Base-by-base conservation (phyloP, 2,329 filamentous ascomycete genomes). In the Blastomyces parvus region DNA sequence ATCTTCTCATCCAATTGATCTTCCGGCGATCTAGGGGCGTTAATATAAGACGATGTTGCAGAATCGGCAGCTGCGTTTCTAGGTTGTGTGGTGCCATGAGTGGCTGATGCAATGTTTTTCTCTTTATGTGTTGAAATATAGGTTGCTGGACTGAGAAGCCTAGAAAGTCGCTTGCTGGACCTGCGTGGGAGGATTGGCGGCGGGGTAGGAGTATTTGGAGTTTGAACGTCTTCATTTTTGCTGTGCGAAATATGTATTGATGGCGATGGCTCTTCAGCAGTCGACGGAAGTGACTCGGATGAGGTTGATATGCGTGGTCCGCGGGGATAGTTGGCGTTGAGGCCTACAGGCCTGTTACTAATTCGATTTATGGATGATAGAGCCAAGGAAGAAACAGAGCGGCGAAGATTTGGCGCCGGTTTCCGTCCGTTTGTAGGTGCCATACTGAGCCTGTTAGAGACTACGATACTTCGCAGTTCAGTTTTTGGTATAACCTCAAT, bases 1-100 rank as follows among this genome's bases (percentile, higher is more conserved):
- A 96, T 92, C 72, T 92, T 90, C 66, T 87, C 85, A 67, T 91
- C 89, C 17, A 96, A 81, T 63, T 90, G 84, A 67, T 90, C 86
- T 66, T 88, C 85, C 0, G 82, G 77, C 61, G 71, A 75, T 63
- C 73, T 72, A 62, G 76, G 67, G 19, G 66, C 76, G 19, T 30
- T 60, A 40, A 58, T 19, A 33, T 38, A 53, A 50, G 56, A 7
- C n/a, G 59, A 52, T 38, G 46, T 19, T 8, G 27, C 7, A 3
- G 46, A 61, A 40, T 50, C 30, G 19, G 14, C 25, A 56, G 50
- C 30, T 17, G 4, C 19, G 8, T 9, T 19, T 53, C 30, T 56
- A 8, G 48, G 1, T 22, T 42, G 27, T 4, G 25, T 22, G 17
- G 60, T 14, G 19, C 36, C 55, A 17, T 55, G 30, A n/a, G 44